Percentiles rank a stretch among this genome's conserved stretches.
Evolutionary conservation across 768 basidiomycete genomes (phyloP).

Genomic region (Boletellus ananiceps): DNA sequence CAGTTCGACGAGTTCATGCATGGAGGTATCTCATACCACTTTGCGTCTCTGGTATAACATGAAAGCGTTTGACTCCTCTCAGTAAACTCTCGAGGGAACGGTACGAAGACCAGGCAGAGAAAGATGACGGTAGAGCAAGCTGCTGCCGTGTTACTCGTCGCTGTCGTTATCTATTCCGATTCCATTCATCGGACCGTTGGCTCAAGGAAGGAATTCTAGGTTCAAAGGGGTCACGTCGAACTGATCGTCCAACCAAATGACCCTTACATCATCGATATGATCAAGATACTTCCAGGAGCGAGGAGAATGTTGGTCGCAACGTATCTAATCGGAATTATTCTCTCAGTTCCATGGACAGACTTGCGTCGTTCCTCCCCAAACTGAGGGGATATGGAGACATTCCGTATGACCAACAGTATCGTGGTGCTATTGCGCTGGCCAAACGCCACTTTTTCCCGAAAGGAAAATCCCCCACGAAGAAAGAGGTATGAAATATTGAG

Average conservation of each 20-base stretch:
- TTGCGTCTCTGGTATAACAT: neutral
- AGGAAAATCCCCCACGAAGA: conserved; percentile 22
- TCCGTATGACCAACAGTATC: conserved; percentile 25
- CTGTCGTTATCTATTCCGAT: conserved; percentile 5
- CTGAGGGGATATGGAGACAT: conserved; percentile 27
- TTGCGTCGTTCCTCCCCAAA: conserved; percentile 27
- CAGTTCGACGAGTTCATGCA: conserved; percentile 26
- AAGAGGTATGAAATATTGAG: conserved; percentile 13
- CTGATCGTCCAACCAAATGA: conserved; percentile 13
- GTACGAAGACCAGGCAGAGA: conserved; percentile 16
- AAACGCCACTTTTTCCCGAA: conserved; percentile 27
- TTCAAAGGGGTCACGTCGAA: conserved; percentile 25
- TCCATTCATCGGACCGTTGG: too few relatives aligned
- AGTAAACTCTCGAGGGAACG: conserved; percentile 25
- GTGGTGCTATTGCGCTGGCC: conserved; percentile 25
- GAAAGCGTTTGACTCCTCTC: neutral
- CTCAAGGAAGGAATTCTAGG: conserved; percentile 12
- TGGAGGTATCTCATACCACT: conserved; percentile 15
- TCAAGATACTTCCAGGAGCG: conserved; percentile 23
- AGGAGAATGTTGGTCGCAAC: conserved; percentile 18
- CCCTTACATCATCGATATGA: conserved; percentile 16
- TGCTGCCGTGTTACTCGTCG: conserved; percentile 22
- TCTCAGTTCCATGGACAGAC: conserved; percentile 12
- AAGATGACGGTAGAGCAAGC: conserved; percentile 23
- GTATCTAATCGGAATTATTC: neutral